Base-by-base conservation (phyloP, 2,329 filamentous ascomycete species). In the Tolypocladium guangdongense region DNA sequence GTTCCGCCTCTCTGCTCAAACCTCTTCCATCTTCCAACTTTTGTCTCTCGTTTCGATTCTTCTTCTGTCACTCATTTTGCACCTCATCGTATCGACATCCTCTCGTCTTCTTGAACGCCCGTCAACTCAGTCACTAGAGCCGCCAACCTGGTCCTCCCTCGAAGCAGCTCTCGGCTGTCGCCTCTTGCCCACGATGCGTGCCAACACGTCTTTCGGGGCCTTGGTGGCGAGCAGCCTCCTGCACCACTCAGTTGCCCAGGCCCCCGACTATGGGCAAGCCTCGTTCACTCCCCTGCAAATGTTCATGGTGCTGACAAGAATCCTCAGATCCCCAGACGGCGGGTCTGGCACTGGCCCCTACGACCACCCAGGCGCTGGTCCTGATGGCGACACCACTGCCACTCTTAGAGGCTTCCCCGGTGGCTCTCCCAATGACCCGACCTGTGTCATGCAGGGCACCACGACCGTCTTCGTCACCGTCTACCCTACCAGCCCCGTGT, bases 401-500 rank as follows among this genome's bases (percentile, higher is more conserved):
- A 50, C 51, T 37, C 43, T 45, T 33, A 52, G 55, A 7, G 27
- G 52, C 37, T 50, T 48, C 37, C 52, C 56, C 4, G 53, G 41
- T 30, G 55, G 43, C 33, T 39, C 46, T 5, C 27, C 49, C 36
- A 48, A 46, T 48, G 57, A 45, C 41, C 60, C 65, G 49, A 74
- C 69, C 27, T 78, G 77, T 58, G 64, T 69, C 56, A 55, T 67
- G 41, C 60, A 68, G 54, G 63, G 63, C 8, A 71, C 71, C 37
- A 70, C 67, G 37, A 78, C 76, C 39, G 68, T 78, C 56, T 75
- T 77, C 58, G 64, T 80, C 57, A 78, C 77, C 36, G 65, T 78
- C 50, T 68, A 66, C 51, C 68, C 71, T 16, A 63, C 65, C 54
- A 62, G 59, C 46, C 56, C 66, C 58, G 58, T 48, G 52, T 50